A percentile compares a stretch with the other conserved stretches of the same genome.
Evolutionary conservation across 2,329 filamentous ascomycete genomes (phyloP).

Genomic region (Colletotrichum endophyticum): DNA sequence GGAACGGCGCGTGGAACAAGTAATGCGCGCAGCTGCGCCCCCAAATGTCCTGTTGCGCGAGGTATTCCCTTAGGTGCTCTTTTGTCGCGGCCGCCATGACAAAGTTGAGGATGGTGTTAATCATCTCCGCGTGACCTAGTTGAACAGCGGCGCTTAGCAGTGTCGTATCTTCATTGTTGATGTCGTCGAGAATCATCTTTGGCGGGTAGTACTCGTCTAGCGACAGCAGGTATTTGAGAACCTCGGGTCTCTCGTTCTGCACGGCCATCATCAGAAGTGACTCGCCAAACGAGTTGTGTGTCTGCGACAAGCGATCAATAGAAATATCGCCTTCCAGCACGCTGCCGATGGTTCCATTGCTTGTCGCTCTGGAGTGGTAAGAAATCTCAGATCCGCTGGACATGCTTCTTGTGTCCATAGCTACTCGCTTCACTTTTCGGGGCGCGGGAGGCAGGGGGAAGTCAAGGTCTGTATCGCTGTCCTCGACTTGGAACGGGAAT

Average conservation of each 20-base stretch:
- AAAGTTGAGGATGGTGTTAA: slow-evolving; percentile 77
- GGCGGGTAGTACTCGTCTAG: slow-evolving; percentile 78
- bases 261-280: slow-evolving; percentile 89
- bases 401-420: slow-evolving; percentile 87
- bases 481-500: slow-evolving; percentile 77
- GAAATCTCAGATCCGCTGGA: slow-evolving; percentile 87
- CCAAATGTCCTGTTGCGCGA: slow-evolving; percentile 79
- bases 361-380: slow-evolving; percentile 79
- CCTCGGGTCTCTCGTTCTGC: slow-evolving; percentile 71
- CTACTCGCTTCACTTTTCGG: slow-evolving; percentile 74
- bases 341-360: slow-evolving; percentile 75
- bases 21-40: slow-evolving; percentile 95
- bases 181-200: slow-evolving; percentile 76
- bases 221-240: slow-evolving; percentile 80
- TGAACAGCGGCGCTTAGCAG: slow-evolving; percentile 91
- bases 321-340: slow-evolving; percentile 86
- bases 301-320: slow-evolving; percentile 77
- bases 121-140: slow-evolving; percentile 75
- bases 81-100: slow-evolving; percentile 63
- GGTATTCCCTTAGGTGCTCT: slow-evolving; percentile 67
- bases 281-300: slow-evolving; percentile 74
- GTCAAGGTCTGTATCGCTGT: slow-evolving; percentile 29
- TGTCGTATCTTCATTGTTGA: slow-evolving; percentile 89
- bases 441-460: slow-evolving; percentile 44
- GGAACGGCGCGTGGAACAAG: slow-evolving; percentile 84